A percentile compares a stretch with the other conserved stretches of the same genome.
Conservation (phyloP, 768 basidiomycete genomes). For the Nidularia pulvinata region DNA sequence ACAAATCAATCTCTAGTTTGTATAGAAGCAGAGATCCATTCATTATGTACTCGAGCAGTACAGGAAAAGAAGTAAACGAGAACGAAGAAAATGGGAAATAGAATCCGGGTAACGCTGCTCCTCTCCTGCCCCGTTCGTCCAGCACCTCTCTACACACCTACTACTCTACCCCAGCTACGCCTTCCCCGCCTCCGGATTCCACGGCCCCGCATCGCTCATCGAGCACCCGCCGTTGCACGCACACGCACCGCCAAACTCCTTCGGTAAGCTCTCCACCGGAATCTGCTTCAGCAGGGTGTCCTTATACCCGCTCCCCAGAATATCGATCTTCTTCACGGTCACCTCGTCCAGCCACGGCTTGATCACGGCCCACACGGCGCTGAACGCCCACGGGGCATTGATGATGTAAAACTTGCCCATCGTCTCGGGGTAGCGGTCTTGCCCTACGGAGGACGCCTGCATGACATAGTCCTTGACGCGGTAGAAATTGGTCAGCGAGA, state of each 20-base stretch:
- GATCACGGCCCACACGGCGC: conserved; percentile 68
- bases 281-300: conserved; percentile 55
- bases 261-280: conserved; percentile 64
- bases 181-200: too few species aligned
- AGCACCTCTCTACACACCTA: too few species aligned
- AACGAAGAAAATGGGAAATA: too few species aligned
- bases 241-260: conserved; percentile 63
- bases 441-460: conserved; percentile 69
- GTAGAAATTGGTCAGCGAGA: conserved; percentile 74
- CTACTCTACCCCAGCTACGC: too few species aligned
- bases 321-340: conserved; percentile 65
- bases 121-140: too few species aligned
- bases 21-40: too few species aligned
- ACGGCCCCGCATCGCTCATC: conserved; percentile 66
- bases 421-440: conserved; percentile 79
- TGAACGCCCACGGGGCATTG: conserved; percentile 74
- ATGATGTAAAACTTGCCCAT: conserved; percentile 75
- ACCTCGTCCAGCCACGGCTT: conserved; percentile 77
- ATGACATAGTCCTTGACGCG: conserved; percentile 67
- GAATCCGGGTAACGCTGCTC: too few species aligned
- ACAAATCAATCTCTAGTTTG: too few species aligned
- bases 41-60: too few species aligned
- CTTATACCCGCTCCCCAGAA: conserved; percentile 65
- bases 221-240: conserved; percentile 64
- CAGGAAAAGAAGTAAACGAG: too few species aligned